Percentiles rank a stretch among this genome's conserved stretches.
Evolutionary conservation across 192 early-diverging fungal genomes (phyloP).

Genomic region (Kickxella alabastrina): DNA sequence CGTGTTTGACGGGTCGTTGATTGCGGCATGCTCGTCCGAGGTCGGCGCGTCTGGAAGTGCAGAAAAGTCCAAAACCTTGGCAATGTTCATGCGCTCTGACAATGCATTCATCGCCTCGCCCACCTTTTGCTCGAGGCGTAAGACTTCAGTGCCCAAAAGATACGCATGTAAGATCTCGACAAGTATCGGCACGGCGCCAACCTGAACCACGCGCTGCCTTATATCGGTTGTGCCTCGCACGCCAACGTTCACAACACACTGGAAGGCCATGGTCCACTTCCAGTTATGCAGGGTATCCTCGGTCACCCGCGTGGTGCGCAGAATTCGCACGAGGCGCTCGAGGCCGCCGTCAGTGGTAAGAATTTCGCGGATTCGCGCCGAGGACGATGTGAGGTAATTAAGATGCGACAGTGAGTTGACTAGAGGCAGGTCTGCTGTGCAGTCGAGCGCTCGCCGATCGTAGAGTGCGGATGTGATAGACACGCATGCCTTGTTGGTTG

Average conservation of each 20-base stretch:
- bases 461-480: conserved; percentile 77
- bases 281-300: conserved; percentile 67
- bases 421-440: conserved; percentile 80
- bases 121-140: conserved; percentile 45
- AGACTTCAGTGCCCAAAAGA: conserved; percentile 31
- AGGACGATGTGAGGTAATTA: conserved; percentile 77
- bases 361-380: conserved; percentile 74
- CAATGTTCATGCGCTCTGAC: conserved; percentile 13
- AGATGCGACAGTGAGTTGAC: conserved; percentile 87
- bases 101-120: conserved; percentile 32
- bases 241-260: conserved; percentile 83
- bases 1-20: conserved; percentile 42
- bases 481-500: conserved; percentile 73
- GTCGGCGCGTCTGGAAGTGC: conserved; percentile 8
- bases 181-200: conserved; percentile 80
- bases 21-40: conserved; percentile 26
- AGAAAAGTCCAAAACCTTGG: conserved; percentile 39
- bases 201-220: conserved; percentile 78
- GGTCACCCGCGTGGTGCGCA: conserved; percentile 63
- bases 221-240: conserved; percentile 77
- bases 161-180: conserved; percentile 65
- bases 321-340: conserved; percentile 79
- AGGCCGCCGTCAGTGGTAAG: conserved; percentile 85
- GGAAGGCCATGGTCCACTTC: conserved; percentile 81
- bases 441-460: conserved; percentile 93